Evolutionary conservation across 192 early-diverging fungal genomes (phyloP).

Genomic region (Obelidium mucronatum): DNA sequence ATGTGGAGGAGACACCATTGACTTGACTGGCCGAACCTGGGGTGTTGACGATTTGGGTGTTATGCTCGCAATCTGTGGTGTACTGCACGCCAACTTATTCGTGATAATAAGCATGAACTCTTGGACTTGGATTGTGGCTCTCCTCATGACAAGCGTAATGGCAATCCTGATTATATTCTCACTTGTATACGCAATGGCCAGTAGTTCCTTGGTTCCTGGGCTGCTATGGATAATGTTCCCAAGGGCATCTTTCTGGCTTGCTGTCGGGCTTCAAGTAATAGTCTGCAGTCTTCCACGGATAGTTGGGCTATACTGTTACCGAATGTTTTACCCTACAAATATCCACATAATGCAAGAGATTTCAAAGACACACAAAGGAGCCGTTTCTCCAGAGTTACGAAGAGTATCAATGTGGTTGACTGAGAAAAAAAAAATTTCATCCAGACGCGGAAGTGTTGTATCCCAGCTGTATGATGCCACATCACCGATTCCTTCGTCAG

Average conservation of each 20-base stretch:
- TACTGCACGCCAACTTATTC: constrained; percentile 81
- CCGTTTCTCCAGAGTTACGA: background rate
- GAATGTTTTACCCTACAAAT: constrained; percentile 80
- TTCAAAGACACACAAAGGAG: constrained; percentile 1
- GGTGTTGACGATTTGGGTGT: constrained; percentile 65
- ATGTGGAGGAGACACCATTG: constrained; percentile 50
- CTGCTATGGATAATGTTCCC: constrained; percentile 67
- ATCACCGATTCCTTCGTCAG: background rate
- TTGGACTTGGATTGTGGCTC: constrained; percentile 71
- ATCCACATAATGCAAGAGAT: constrained; percentile 87
- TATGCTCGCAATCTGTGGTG: constrained; percentile 72
- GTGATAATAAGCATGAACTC: constrained; percentile 75
- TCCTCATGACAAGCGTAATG: constrained; percentile 51
- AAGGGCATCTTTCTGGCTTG: constrained; percentile 74
- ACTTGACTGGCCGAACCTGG: constrained; percentile 30
- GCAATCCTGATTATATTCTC: constrained; percentile 66
- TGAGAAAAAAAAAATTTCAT: background rate
- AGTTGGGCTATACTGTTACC: constrained; percentile 68
- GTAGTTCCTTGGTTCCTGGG: constrained; percentile 58
- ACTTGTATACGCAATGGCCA: constrained; percentile 63
- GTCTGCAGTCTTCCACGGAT: constrained; percentile 80
- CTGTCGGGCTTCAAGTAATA: constrained; percentile 61
- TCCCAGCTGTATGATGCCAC: background rate
- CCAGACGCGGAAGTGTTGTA: background rate
- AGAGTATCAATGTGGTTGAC: background rate